These are phyloP conservation scores for Stylonectria norvegica DNA, from an alignment of 2,329 filamentous ascomycete genomes.

Conservation along the genomic window DNA sequence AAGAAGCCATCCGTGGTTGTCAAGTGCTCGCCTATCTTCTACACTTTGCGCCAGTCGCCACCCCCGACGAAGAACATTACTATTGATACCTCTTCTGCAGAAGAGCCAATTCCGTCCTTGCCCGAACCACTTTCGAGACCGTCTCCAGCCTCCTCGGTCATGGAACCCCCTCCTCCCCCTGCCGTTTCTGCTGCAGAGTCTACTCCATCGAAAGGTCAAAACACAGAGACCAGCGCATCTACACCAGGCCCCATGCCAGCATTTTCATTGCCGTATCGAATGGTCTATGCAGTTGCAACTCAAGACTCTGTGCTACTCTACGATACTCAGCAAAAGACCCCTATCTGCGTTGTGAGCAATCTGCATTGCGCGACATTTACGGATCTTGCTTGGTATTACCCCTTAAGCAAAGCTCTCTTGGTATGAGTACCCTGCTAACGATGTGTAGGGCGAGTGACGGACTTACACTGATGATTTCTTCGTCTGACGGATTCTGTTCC, in stretches of 20 bases:
- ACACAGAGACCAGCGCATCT: conserved; percentile 43
- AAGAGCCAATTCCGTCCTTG: conserved; percentile 77
- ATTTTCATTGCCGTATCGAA: conserved; percentile 85
- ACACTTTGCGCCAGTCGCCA: conserved; percentile 68
- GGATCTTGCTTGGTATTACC: conserved; percentile 82
- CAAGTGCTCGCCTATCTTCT: conserved; percentile 87
- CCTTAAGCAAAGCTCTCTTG: background rate
- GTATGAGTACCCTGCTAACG: conserved; percentile 24
- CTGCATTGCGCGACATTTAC: conserved; percentile 97
- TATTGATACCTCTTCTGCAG: conserved; percentile 85
- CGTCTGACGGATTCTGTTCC: conserved; percentile 96
- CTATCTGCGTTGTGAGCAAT: conserved; percentile 92
- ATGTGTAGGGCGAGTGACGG: conserved; percentile 48
- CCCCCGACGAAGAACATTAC: conserved; percentile 83
- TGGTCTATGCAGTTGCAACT: conserved; percentile 95
- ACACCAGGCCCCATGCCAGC: conserved; percentile 62
- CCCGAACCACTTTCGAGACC: conserved; percentile 76
- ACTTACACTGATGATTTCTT: conserved; percentile 77
- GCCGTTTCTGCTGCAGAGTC: conserved; percentile 49
- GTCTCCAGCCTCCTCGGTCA: conserved; percentile 56
- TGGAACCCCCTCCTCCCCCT: conserved; percentile 77
- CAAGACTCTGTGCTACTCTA: conserved; percentile 94
- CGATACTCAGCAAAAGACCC: conserved; percentile 94
- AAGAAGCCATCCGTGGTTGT: conserved; percentile 98
- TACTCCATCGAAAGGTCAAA: conserved; percentile 48